Evolutionary conservation across 2,329 filamentous ascomycete genomes (phyloP).

Genomic region (Grosmannia penicillata): DNA sequence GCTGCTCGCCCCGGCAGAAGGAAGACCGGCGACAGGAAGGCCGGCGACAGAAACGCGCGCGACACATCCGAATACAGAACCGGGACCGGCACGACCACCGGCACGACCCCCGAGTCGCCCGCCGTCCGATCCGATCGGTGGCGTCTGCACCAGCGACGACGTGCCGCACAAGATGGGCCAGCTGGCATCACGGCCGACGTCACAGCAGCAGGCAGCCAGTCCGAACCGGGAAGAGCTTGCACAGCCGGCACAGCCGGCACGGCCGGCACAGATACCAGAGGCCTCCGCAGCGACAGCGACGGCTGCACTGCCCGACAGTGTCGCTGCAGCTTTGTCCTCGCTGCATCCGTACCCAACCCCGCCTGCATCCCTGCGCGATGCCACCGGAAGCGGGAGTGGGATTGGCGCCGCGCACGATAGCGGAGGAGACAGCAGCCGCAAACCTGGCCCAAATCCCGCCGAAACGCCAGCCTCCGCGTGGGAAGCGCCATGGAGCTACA

Average conservation of each 20-base stretch:
- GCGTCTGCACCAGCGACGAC: too few species aligned
- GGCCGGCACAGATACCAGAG: slow-evolving; percentile 4
- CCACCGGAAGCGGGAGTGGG: neutral
- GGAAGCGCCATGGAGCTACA: slow-evolving; percentile 11
- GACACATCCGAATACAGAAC: too few species aligned
- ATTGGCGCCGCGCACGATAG: neutral
- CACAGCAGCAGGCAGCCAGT: too few species aligned
- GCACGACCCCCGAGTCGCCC: too few species aligned
- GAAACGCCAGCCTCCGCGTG: slow-evolving; percentile 3
- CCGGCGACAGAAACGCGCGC: too few species aligned
- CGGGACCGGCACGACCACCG: too few species aligned
- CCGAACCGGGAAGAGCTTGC: too few species aligned
- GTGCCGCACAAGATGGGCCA: too few species aligned
- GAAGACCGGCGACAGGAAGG: too few species aligned
- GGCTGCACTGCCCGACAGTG: neutral
- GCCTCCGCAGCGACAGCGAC: neutral
- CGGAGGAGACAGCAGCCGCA: neutral
- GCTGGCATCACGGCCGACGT: neutral
- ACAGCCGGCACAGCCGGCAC: slow-evolving; percentile 11
- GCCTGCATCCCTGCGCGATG: slow-evolving; percentile 30
- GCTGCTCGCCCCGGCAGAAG: too few species aligned
- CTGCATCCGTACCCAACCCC: slow-evolving; percentile 41
- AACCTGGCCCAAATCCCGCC: slow-evolving; percentile 13
- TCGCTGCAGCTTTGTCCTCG: neutral
- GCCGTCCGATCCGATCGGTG: too few species aligned